These are phyloP conservation scores for Penicillium aurantiogriseum DNA, from an alignment of 2,329 filamentous ascomycete species.

Conservation along the genomic window DNA sequence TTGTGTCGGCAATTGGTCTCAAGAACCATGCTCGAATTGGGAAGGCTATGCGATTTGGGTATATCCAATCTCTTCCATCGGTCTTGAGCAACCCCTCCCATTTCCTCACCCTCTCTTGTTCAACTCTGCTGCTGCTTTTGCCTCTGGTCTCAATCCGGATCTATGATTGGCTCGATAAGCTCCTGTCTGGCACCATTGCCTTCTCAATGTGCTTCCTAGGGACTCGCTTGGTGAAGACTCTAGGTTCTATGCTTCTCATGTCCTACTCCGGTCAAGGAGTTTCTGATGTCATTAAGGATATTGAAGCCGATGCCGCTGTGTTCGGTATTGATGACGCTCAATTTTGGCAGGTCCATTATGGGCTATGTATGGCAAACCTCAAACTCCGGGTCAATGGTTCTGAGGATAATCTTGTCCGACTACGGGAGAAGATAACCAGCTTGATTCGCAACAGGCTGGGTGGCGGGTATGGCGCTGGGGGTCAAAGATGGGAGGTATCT, in stretches of 20 bases:
- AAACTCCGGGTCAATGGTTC: conserved; percentile 72
- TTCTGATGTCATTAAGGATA: conserved; percentile 75
- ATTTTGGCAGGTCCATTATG: conserved; percentile 99
- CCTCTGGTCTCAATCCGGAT: conserved; percentile 78
- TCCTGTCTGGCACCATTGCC: conserved; percentile 78
- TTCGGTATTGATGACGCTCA: conserved; percentile 80
- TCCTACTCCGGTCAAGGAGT: conserved; percentile 67
- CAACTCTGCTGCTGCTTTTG: conserved; percentile 72
- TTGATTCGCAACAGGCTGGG: conserved; percentile 83
- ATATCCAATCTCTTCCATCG: conserved; percentile 76
- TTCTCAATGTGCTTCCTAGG: conserved; percentile 86
- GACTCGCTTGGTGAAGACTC: conserved; percentile 74
- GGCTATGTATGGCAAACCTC: conserved; percentile 91
- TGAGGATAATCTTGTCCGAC: conserved; percentile 67
- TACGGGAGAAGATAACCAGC: conserved; percentile 73
- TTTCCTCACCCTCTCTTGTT: conserved; percentile 87
- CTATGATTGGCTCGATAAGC: conserved; percentile 78
- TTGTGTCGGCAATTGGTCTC: conserved; percentile 81
- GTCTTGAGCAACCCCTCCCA: conserved; percentile 94
- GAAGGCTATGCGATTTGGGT: conserved; percentile 82
- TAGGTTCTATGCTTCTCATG: conserved; percentile 96
- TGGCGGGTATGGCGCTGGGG: conserved; percentile 78
- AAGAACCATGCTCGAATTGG: conserved; percentile 91
- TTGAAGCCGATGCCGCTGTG: conserved; percentile 75
- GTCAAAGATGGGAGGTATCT: conserved; percentile 89